Evolutionary conservation across 768 basidiomycete species (phyloP).

Genomic region (Boletus tylopilopsis): DNA sequence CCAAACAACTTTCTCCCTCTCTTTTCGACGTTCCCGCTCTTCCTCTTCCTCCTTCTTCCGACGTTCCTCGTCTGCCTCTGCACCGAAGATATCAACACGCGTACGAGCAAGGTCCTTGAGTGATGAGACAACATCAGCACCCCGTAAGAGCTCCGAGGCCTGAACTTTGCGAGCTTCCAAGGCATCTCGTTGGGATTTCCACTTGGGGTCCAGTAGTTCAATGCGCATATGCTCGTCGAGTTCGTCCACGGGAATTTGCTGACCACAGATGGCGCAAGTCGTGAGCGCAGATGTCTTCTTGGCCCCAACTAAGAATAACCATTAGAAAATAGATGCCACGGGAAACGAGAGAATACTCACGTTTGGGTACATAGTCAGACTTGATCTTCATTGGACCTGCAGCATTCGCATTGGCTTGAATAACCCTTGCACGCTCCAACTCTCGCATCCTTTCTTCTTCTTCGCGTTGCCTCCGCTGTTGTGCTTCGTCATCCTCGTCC

Average conservation of each 20-base stretch:
- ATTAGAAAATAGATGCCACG: conserved; percentile 5
- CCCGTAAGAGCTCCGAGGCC: conserved; percentile 81
- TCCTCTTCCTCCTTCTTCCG: conserved; percentile 85
- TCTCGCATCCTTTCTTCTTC: conserved; percentile 70
- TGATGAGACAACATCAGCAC: conserved; percentile 91
- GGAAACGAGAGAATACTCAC: conserved; percentile 44
- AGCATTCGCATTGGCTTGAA: conserved; percentile 76
- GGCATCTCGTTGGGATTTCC: conserved; percentile 92
- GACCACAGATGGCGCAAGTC: conserved; percentile 91
- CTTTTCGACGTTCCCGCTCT: conserved; percentile 74
- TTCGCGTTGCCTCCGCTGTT: conserved; percentile 53
- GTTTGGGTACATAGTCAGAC: conserved; percentile 93
- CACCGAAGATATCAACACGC: conserved; percentile 98
- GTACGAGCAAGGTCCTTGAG: conserved; percentile 90
- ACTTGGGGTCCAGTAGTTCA: conserved; percentile 93
- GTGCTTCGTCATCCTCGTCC: conserved; percentile 71
- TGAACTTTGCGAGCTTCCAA: conserved; percentile 89
- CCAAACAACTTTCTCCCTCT: conserved; percentile 96
- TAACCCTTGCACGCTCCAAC: conserved; percentile 70
- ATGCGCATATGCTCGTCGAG: conserved; percentile 98
- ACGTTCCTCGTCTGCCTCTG: conserved; percentile 87
- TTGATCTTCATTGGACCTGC: conserved; percentile 89
- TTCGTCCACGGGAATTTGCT: conserved; percentile 94
- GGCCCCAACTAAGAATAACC: conserved; percentile 51
- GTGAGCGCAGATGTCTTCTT: conserved; percentile 66